phyloP scores from a whole-genome alignment of 352 stramenopile genomes.

The Albugo laibachii region DNA sequence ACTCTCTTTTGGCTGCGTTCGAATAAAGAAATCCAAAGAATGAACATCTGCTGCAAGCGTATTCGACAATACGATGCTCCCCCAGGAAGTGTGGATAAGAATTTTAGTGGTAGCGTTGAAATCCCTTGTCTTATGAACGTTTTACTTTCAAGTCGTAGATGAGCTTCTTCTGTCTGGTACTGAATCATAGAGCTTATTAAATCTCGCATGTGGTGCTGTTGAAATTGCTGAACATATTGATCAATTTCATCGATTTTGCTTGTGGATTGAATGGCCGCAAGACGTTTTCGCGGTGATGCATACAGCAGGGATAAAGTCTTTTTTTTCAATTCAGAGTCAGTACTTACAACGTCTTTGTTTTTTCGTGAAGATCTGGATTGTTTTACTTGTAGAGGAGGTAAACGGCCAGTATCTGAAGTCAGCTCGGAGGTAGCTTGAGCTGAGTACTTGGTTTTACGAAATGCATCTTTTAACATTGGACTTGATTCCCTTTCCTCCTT shows the following conservation, averaged over 20 bases:
- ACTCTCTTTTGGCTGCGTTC: slow-evolving; percentile 54
- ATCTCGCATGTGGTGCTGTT: too few species aligned
- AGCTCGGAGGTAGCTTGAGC: too few species aligned
- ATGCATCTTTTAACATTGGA: too few species aligned
- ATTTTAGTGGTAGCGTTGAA: slow-evolving; percentile 31
- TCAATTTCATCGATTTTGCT: too few species aligned
- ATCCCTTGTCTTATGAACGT: slow-evolving; percentile 28
- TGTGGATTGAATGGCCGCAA: neutral
- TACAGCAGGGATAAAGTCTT: neutral
- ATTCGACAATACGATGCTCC: slow-evolving; percentile 52
- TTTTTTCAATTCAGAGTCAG: neutral
- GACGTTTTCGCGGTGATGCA: neutral
- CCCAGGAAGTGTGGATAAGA: slow-evolving; percentile 60
- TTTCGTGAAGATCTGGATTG: too few species aligned
- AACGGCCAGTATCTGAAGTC: too few species aligned
- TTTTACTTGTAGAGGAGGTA: too few species aligned
- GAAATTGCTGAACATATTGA: too few species aligned
- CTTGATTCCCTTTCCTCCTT: too few species aligned
- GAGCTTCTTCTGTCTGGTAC: slow-evolving; percentile 13
- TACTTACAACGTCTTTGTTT: neutral
- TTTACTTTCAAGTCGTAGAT: slow-evolving; percentile 19
- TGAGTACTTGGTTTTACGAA: too few species aligned
- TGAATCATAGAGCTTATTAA: too few species aligned
- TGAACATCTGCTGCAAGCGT: slow-evolving; percentile 44
- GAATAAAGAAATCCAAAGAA: slow-evolving; percentile 48